Percentiles rank a stretch among this genome's conserved stretches.
Evolutionary conservation across 345 rosid species (phyloP).

Genomic region (Streptanthus diversifolius): DNA sequence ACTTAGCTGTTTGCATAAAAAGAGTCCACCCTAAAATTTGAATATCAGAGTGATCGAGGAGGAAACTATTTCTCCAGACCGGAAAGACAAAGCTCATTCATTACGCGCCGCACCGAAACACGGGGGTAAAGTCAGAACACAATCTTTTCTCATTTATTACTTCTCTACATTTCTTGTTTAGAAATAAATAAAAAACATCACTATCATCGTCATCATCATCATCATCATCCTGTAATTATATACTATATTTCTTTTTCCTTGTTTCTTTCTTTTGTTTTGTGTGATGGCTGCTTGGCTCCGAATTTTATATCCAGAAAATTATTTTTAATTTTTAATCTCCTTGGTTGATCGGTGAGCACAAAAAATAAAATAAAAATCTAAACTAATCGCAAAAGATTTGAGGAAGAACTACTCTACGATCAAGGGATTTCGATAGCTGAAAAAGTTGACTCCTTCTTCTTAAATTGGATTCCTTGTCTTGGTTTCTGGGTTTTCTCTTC

Average conservation of each 20-base stretch:
- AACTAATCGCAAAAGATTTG: constrained; percentile 7
- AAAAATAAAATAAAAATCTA: background rate
- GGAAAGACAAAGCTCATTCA: background rate
- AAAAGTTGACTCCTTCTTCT: constrained; percentile 25
- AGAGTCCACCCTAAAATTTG: background rate
- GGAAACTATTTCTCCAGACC: too few relatives aligned
- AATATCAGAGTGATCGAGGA: too few relatives aligned
- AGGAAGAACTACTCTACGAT: background rate
- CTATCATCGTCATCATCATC: too few relatives aligned
- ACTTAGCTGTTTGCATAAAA: background rate
- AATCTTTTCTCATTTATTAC: background rate
- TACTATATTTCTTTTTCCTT: background rate
- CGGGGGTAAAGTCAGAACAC: background rate
- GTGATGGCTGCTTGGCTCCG: constrained; percentile 29
- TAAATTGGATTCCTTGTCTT: constrained; percentile 12
- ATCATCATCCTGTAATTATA: background rate
- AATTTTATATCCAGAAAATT: constrained; percentile 22
- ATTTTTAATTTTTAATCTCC: background rate
- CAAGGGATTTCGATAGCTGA: constrained; percentile 19
- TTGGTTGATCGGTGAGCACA: constrained; percentile 23
- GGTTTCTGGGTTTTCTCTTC: constrained; percentile 23
- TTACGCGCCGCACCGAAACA: constrained; percentile 5
- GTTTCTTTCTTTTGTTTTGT: background rate
- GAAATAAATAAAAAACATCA: background rate
- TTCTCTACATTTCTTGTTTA: background rate